Base-by-base conservation (phyloP, 176 grass and related monocot genomes). In the Aegilops umbellulata region DNA sequence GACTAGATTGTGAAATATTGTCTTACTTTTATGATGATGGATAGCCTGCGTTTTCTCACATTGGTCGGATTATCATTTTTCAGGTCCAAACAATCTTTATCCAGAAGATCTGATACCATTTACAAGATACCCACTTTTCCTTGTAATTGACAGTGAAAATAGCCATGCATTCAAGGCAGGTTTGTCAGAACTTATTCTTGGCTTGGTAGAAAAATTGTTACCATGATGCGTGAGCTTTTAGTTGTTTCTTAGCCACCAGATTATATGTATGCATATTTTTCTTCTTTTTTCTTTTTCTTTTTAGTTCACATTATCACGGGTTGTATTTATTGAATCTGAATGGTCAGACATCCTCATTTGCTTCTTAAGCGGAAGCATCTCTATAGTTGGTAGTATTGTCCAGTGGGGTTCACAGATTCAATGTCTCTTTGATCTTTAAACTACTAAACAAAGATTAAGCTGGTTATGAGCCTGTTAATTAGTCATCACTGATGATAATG, bases 121-220 rank as follows among this genome's bases (percentile, higher is more conserved):
- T 80, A 99, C 97, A 77, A 91, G 94, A 92, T 97, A 84, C 85
- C 94, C 97, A 66, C 92, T 99, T 44, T 97, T 99, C 73, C 90
- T 99, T 85, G 85, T 99, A 83, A 86, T 97, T 22, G 97, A 99
- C 44, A 97, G 97, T 74, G 94, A 97, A 80, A 97, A 90, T 87
- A 97, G 97, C 72, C 90, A 94, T 78, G 92, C 94, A 92, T 99
- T 99, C 92, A 99, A 99, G 94, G 97, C 94, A 96, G 94, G 90
- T 94, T 98, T 98, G 96, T 95, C 86, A 90, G 89, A 94, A 95
- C 93, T 95, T 98, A 87, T 69, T 94, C 91, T 97, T 68, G 30
- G 42, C 60, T 85, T 84, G 11, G 72, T 90, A 92, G 69, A 75
- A 79, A 86, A 49, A 91, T 60, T 19, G 81, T 76, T 53, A 78